These are phyloP conservation scores for Dissophora ornata DNA, from an alignment of 192 early-diverging fungal species.

Conservation along the genomic window DNA sequence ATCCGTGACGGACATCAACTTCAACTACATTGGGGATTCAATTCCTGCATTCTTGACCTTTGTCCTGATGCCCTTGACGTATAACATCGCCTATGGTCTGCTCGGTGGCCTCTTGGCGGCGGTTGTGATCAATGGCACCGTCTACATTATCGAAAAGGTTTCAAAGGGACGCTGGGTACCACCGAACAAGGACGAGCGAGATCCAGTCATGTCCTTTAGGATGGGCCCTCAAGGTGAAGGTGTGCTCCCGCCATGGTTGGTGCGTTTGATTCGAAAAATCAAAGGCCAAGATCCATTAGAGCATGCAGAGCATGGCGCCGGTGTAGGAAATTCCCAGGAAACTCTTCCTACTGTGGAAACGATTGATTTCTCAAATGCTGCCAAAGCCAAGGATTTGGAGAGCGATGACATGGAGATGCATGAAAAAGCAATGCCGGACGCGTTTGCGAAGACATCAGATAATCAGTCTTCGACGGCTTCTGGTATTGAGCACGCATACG, in stretches of 20 bases:
- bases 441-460: background rate
- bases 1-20: slow-evolving; percentile 78
- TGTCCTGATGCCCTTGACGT: slow-evolving; percentile 82
- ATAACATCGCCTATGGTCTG: slow-evolving; percentile 85
- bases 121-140: slow-evolving; percentile 74
- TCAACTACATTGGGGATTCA: slow-evolving; percentile 80
- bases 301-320: slow-evolving; percentile 29
- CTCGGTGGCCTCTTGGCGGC: slow-evolving; percentile 79
- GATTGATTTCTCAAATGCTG: background rate
- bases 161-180: slow-evolving; percentile 65
- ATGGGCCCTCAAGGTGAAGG: slow-evolving; percentile 53
- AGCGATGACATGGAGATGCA: background rate
- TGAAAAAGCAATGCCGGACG: slow-evolving; percentile 20
- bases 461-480: slow-evolving; percentile 14
- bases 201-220: slow-evolving; percentile 48
- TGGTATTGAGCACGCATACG: background rate
- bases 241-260: slow-evolving; percentile 48
- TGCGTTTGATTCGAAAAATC: slow-evolving; percentile 39
- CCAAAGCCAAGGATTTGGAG: background rate
- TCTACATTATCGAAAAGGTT: slow-evolving; percentile 66
- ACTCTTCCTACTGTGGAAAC: slow-evolving; percentile 13
- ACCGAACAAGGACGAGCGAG: slow-evolving; percentile 47
- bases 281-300: slow-evolving; percentile 39
- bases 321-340: slow-evolving; percentile 18
- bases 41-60: slow-evolving; percentile 85